Evolutionary conservation across 495 filamentous ascomycete genomes (phyloP).

Genomic region (Cladorrhinum samala): DNA sequence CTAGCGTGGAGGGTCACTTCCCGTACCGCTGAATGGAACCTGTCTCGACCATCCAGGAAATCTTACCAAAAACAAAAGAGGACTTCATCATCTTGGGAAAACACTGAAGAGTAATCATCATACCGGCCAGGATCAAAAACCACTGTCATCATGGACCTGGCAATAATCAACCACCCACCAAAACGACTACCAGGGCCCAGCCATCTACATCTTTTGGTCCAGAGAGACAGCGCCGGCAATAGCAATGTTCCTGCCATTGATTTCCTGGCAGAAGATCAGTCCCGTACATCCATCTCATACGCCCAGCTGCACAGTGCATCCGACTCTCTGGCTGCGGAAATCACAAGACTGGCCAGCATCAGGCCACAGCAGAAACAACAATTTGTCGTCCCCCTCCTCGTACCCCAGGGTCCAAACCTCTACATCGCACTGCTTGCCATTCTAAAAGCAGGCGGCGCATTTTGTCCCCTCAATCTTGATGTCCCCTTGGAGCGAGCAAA

Average conservation of each 20-base stretch:
- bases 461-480: slow-evolving; percentile 71
- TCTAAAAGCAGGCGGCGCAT: slow-evolving; percentile 70
- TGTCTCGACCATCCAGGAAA: neutral
- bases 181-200: slow-evolving; percentile 47
- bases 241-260: slow-evolving; percentile 48
- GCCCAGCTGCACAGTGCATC: slow-evolving; percentile 51
- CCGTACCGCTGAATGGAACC: neutral
- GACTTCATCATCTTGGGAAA: too few species aligned
- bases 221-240: neutral
- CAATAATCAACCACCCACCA: slow-evolving; percentile 56
- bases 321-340: slow-evolving; percentile 44
- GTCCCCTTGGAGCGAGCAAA: slow-evolving; percentile 63
- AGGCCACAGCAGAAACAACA: neutral
- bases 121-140: too few species aligned
- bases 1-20: neutral
- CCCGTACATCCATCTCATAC: slow-evolving; percentile 48
- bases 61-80: neutral
- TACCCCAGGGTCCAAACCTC: slow-evolving; percentile 63
- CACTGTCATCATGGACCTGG: too few species aligned
- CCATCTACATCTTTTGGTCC: slow-evolving; percentile 58
- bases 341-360: slow-evolving; percentile 28
- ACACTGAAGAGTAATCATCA: too few species aligned
- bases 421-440: slow-evolving; percentile 68
- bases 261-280: slow-evolving; percentile 45
- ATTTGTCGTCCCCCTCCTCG: slow-evolving; percentile 62